Base-by-base conservation (phyloP, 2,329 filamentous ascomycete species). In the Verticillium dahliae region DNA sequence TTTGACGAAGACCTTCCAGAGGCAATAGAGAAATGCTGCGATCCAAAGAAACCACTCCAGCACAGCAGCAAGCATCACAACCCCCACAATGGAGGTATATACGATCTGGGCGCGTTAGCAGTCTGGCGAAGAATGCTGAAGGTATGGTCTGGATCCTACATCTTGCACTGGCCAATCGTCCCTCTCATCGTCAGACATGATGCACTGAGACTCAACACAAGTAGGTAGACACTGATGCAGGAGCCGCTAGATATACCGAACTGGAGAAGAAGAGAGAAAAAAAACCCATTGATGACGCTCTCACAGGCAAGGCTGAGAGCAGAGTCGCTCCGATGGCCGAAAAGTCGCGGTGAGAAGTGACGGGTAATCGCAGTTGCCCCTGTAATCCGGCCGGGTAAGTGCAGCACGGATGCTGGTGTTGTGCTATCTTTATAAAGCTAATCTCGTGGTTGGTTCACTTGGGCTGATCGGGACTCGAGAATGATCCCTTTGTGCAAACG, bases 31-130 rank as follows among this genome's bases (percentile, higher is more conserved):
- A 72, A 98, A 98, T 3, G 94, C 92, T n/a, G 90, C 87, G 50
- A 98, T 82, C 92, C 93, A 97, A 14, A 98, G 84, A 63, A 97
- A 87, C 92, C 95, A 98, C 77, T 98, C 94, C 9, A 98, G 80
- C 35, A 92, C 81, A 2, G 94, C 94, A 62, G 90, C 90, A 31
- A 95, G 69, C 87, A 97, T 92, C 58, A 97, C 80, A 6, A 89
- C 75, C 18, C 91, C 91, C 39, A 97, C 84, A 67, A 97, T 89
- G 61, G 87, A 80, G 9, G 93, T 89, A 73, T 96, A 97, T 61
- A 94, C 80, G 68, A 97, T 92, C 91, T 98, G 57, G 6, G 11
- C 7, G 3, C 9, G 57, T 72, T 35, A 74, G 66, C 60, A 5
- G 39, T 33, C 10, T 9, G 6, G 14, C 7, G 2, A 14, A 38